Conservation (phyloP, 352 stramenopile genomes). For the Globisporangium lucens region DNA sequence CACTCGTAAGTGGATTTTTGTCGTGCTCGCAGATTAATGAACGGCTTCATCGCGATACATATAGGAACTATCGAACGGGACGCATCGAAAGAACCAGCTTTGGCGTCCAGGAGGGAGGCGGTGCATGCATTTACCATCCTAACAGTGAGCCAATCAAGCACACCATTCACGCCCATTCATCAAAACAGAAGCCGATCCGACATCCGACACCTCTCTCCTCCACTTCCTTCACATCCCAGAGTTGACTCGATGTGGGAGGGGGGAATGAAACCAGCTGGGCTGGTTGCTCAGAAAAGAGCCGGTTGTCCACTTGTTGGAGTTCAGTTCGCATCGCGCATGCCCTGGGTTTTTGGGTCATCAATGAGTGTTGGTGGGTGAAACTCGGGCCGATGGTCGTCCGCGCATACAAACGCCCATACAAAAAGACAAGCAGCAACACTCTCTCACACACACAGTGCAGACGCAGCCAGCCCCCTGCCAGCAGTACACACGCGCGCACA, state of each 20-base stretch:
- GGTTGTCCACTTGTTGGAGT: slow-evolving; percentile 8
- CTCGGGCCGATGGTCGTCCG: background rate
- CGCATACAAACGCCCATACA: slow-evolving; percentile 1
- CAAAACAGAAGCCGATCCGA: background rate
- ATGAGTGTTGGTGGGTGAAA: background rate
- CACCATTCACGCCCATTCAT: background rate
- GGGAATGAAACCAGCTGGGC: slow-evolving; percentile 4
- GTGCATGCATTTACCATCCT: background rate
- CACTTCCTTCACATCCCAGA: background rate
- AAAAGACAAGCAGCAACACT: slow-evolving; percentile 1
- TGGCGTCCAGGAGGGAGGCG: background rate
- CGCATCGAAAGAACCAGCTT: background rate
- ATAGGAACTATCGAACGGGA: background rate
- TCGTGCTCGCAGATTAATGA: background rate
- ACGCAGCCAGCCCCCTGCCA: background rate
- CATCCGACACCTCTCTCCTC: background rate
- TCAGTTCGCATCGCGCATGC: slow-evolving; percentile 1
- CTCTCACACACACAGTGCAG: background rate
- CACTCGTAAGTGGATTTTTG: background rate
- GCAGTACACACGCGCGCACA: background rate
- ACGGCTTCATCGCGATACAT: background rate
- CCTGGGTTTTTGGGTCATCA: background rate
- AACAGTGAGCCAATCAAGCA: background rate
- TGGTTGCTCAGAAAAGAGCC: background rate
- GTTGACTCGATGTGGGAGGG: background rate